Evolutionary conservation across 805 yeast species (phyloP), one percentile per base, ranked within the genome.

Genomic region (Starmerella asiatica): DNA sequence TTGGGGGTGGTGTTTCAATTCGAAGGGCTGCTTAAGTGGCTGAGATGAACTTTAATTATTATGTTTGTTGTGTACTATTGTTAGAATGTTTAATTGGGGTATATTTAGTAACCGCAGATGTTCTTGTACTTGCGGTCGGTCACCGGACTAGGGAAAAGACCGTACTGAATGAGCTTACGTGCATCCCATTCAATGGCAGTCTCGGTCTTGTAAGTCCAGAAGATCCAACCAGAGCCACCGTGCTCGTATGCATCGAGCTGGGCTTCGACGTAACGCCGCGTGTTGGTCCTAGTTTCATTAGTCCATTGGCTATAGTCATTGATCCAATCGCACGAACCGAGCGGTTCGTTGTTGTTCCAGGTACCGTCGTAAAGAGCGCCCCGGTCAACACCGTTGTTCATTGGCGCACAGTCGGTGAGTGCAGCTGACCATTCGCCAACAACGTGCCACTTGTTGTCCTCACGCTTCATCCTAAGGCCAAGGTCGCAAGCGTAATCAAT

Each of bases 141-240:
- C 30, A 84, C 62, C 21, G 95, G 95, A 57, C 72, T 78, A 34
- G 96, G 95, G 69, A 86, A 77, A 29, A 83, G 56, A 21, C 73
- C 76, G 39, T 70, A 58, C 16, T 58, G 65, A 17, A 71, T 59
- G 51, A 86, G 69, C 46, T 65, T 63, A 51, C 68, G 66, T 64
- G 80, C 69, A 61, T 82, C 93, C 96, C 95, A 85, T 58, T 86
- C 95, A 39, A 78, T 57, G 16, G 82, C 66, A 49, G 61, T 61
- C 61, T 86, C 95, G 21, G 94, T 80, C 68, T 85, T 86, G 79
- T 83, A 85, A 58, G 79, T 73, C 96, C 96, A 86, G 66, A 81
- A 79, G 42, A 83, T 71, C 95, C 95, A 86, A 24, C 96, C 96
- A 43, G 74, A 38, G n/a, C 38, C 34, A 28, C 60, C 60, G 51